A percentile compares a stretch with the other conserved stretches of the same genome.
Evolutionary conservation across 2,329 filamentous ascomycete species (phyloP).

Genomic region (Claviceps sp.): DNA sequence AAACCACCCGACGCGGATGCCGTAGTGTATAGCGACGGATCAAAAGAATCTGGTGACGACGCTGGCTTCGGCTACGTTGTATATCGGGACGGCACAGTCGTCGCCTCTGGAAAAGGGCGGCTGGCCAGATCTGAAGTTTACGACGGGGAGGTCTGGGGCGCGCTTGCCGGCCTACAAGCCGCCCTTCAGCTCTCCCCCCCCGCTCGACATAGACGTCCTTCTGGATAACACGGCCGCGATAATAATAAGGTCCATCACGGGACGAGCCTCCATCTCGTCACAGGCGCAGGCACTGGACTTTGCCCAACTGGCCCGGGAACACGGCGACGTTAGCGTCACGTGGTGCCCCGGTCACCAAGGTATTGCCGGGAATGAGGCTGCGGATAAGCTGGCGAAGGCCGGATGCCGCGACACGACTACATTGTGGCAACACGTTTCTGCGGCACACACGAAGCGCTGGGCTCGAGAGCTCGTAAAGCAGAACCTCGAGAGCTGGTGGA

Average conservation of each 20-base stretch:
- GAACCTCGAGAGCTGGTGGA: too few species aligned
- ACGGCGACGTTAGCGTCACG: neutral
- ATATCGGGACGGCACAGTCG: neutral
- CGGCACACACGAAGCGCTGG: too few species aligned
- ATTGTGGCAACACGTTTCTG: too few species aligned
- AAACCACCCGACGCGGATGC: neutral
- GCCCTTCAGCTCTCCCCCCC: neutral
- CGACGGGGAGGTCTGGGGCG: neutral
- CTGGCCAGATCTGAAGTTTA: neutral
- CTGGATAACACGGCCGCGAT: neutral
- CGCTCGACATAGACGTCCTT: neutral
- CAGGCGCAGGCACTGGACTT: neutral
- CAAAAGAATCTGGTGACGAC: neutral
- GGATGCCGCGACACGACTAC: neutral
- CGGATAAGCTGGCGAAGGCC: neutral
- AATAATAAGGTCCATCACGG: neutral
- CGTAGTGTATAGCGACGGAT: neutral
- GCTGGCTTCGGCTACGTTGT: neutral
- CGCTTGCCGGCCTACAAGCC: neutral
- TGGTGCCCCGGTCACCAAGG: neutral
- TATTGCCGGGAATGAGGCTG: conserved; percentile 5
- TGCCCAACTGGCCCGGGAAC: neutral
- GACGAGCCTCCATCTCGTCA: neutral
- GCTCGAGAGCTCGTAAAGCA: too few species aligned
- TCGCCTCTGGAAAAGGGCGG: neutral